Conservation (phyloP, 2,329 filamentous ascomycete species). For the Neonectria coccinea region DNA sequence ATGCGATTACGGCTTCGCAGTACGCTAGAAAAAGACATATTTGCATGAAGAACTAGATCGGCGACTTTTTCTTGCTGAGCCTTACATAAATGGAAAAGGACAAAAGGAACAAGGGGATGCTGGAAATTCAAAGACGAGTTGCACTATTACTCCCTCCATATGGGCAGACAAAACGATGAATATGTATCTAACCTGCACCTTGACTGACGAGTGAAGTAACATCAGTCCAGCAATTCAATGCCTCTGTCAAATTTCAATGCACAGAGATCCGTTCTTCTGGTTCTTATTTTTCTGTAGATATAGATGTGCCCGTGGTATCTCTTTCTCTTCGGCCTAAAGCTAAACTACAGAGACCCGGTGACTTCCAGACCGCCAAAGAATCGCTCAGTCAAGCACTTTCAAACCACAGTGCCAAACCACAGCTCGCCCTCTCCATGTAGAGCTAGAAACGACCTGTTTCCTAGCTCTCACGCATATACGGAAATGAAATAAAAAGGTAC, state of each 20-base stretch:
- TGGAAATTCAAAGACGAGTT: not conserved
- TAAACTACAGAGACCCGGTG: too few species aligned
- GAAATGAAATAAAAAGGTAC: not conserved
- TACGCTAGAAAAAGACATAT: not conserved
- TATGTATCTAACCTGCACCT: not conserved
- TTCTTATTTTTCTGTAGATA: conserved; percentile 49
- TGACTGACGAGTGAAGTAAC: conserved; percentile 32
- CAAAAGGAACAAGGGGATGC: not conserved
- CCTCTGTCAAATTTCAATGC: conserved; percentile 41
- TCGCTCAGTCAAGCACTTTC: conserved; percentile 51
- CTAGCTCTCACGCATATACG: not conserved
- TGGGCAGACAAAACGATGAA: not conserved
- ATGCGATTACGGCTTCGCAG: not conserved
- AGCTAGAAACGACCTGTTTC: conserved; percentile 47
- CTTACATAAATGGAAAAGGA: not conserved
- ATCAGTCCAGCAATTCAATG: conserved; percentile 29
- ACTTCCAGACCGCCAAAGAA: conserved; percentile 42
- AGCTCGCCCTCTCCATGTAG: conserved; percentile 53
- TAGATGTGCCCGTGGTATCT: conserved; percentile 45
- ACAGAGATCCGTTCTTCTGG: conserved; percentile 41
- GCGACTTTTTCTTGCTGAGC: not conserved
- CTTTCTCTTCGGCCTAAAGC: conserved; percentile 39
- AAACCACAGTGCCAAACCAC: conserved; percentile 53
- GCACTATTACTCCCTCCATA: not conserved
- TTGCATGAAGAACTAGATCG: not conserved